These are phyloP conservation scores for Thuja plicata DNA, from an alignment of 83 land plant species.

Conservation along the genomic window DNA sequence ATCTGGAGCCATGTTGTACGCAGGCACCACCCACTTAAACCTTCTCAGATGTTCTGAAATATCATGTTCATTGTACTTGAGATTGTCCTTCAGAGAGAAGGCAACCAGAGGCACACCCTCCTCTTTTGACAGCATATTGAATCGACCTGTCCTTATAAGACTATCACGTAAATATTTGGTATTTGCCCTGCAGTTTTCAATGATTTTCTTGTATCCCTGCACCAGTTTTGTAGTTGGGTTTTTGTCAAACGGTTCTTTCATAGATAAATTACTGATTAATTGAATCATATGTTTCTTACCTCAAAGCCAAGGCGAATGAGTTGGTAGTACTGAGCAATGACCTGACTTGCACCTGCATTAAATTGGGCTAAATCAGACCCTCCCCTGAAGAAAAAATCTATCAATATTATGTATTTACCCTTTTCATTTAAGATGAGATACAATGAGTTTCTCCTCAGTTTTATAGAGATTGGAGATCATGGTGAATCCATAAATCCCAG, in stretches of 20 bases:
- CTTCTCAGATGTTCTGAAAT: constrained; percentile 55
- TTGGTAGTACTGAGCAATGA: constrained; percentile 91
- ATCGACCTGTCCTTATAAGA: constrained; percentile 49
- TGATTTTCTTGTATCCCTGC: constrained; percentile 71
- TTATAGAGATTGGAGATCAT: background rate
- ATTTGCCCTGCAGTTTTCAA: constrained; percentile 58
- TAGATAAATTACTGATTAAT: background rate
- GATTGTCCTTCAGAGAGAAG: constrained; percentile 58
- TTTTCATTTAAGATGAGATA: no score
- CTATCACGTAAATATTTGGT: constrained; percentile 46
- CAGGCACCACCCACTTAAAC: constrained; percentile 72
- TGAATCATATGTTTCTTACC: constrained; percentile 25
- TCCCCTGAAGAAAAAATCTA: background rate
- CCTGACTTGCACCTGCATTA: constrained; percentile 66
- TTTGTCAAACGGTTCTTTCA: background rate
- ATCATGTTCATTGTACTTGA: constrained; percentile 50
- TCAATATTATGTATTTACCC: background rate
- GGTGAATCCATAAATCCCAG: no score
- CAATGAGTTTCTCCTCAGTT: background rate
- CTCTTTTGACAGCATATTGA: constrained; percentile 69
- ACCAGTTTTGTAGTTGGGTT: background rate
- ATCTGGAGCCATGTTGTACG: constrained; percentile 60
- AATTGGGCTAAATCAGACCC: background rate
- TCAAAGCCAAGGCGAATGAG: constrained; percentile 72
- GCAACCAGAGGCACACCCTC: constrained; percentile 76